Evolutionary conservation across 2,329 filamentous ascomycete genomes (phyloP).

Genomic region (Nectriaceae sp.): DNA sequence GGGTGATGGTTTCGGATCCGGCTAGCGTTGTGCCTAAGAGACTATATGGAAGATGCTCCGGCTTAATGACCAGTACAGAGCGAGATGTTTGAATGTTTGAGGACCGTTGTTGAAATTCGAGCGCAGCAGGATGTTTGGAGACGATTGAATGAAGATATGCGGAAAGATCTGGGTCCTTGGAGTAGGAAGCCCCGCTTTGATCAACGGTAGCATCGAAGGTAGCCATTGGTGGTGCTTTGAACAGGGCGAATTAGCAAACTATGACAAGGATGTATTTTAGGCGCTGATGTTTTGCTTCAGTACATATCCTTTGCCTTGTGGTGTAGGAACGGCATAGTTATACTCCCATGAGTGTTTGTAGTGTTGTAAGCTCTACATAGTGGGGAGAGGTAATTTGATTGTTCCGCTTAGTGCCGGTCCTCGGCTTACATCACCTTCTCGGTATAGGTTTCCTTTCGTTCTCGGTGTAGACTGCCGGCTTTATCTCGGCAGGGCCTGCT

Average conservation of each 20-base stretch:
- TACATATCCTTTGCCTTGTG: not conserved
- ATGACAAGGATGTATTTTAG: not conserved
- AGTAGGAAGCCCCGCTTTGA: not conserved
- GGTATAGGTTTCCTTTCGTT: not conserved
- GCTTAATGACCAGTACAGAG: conserved; percentile 1
- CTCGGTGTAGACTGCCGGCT: conserved; percentile 1
- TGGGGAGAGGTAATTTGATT: not conserved
- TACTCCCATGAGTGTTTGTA: not conserved
- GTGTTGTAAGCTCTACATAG: not conserved
- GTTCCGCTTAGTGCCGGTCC: not conserved
- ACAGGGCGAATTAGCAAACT: not conserved
- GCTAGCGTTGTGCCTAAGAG: not conserved
- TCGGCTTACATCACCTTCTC: not conserved
- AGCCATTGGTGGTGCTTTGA: not conserved
- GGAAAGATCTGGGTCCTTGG: not conserved
- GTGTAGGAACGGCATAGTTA: not conserved
- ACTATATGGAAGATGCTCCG: not conserved
- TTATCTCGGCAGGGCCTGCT: not conserved
- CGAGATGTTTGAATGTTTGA: not conserved
- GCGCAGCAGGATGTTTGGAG: not conserved
- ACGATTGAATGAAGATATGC: not conserved
- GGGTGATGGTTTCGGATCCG: not conserved
- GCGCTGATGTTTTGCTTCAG: not conserved
- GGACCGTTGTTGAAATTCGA: conserved; percentile 2
- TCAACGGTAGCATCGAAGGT: not conserved